A percentile compares a stretch with the other conserved stretches of the same genome.
Evolutionary conservation across 1,284 basidiomycete genomes (phyloP).

Genomic region (Filobasidium uniguttulatum): DNA sequence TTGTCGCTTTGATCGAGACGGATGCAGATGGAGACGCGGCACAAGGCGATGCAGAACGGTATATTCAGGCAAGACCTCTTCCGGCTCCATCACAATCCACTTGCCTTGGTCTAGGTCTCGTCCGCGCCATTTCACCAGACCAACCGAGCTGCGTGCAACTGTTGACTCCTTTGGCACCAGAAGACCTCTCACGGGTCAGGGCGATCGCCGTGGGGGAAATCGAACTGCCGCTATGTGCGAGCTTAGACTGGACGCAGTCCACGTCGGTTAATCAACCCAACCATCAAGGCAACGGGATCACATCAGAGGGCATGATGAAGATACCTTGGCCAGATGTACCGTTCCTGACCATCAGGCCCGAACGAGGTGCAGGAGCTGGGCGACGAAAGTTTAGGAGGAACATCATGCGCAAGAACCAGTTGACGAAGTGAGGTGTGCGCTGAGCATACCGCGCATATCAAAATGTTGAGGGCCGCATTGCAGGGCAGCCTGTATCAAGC

Average conservation of each 20-base stretch:
- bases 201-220: slow-evolving; percentile 70
- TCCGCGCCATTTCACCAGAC: slow-evolving; percentile 48
- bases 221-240: slow-evolving; percentile 72
- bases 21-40: not conserved
- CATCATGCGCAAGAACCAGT: slow-evolving; percentile 58
- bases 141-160: slow-evolving; percentile 47
- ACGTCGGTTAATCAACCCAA: slow-evolving; percentile 7
- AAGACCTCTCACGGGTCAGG: slow-evolving; percentile 38
- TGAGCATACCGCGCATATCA: too few species aligned
- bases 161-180: slow-evolving; percentile 54
- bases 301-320: slow-evolving; percentile 40
- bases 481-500: too few species aligned
- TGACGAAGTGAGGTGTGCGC: too few species aligned
- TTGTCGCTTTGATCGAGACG: slow-evolving; percentile 58
- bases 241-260: slow-evolving; percentile 53
- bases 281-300: too few species aligned
- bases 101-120: slow-evolving; percentile 56
- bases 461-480: too few species aligned
- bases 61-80: slow-evolving; percentile 44
- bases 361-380: slow-evolving; percentile 45
- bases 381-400: slow-evolving; percentile 66
- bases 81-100: slow-evolving; percentile 48
- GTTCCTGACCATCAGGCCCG: slow-evolving; percentile 60
- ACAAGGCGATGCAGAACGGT: slow-evolving; percentile 31
- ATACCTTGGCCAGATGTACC: slow-evolving; percentile 53